Base-by-base conservation (phyloP, 371 early-diverging fungal genomes). In the Mortierella sp. region DNA sequence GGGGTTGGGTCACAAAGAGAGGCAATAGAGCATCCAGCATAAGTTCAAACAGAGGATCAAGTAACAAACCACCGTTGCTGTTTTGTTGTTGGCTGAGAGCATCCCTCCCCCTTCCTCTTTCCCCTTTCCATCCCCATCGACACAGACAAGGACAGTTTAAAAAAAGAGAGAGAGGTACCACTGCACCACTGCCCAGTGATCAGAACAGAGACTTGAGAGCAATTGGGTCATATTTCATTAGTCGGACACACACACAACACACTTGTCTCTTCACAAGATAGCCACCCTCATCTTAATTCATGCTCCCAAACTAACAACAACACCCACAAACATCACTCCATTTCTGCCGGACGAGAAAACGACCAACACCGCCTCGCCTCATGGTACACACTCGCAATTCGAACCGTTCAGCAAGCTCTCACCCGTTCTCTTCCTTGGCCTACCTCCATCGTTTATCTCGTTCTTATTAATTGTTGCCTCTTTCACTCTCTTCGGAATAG, bases 181-280 rank as follows among this genome's bases (percentile, higher is more conserved):
- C n/a, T 55, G 26, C 28, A 54, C 28, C 57, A 28, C 57, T 14
- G 57, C 16, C 61, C 37, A 34, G 21, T 34, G 34, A 6, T 31
- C 61, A 34, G 61, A 19, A 37, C 67, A 64, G 67, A 64, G 37
- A 19, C 67, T 64, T 64, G 67, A 64, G 67, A 64, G 67, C 67
- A 64, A 64, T 64, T 64, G 24, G 34, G 11, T 19, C 57, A 64
- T 64, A 64, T 64, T 37, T 21, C 67, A 64, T 64, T 64, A 64
- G 67, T 64, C 40, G 40, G 67, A 64, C 40, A 64, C 37, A 61
- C 13, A 34, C 19, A 16, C 67, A 19, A 61, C 13, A 34, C 19
- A 16, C 67, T 9, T 37, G 19, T 31, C 21, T 34, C 21, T 57
- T 28, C 34, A 31, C 61, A 31, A 59, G 59, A 2, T 59, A 31